A percentile compares a stretch with the other conserved stretches of the same genome.
phyloP scores from a whole-genome alignment of 306 rosid genomes.

The Arachis hypogaea region DNA sequence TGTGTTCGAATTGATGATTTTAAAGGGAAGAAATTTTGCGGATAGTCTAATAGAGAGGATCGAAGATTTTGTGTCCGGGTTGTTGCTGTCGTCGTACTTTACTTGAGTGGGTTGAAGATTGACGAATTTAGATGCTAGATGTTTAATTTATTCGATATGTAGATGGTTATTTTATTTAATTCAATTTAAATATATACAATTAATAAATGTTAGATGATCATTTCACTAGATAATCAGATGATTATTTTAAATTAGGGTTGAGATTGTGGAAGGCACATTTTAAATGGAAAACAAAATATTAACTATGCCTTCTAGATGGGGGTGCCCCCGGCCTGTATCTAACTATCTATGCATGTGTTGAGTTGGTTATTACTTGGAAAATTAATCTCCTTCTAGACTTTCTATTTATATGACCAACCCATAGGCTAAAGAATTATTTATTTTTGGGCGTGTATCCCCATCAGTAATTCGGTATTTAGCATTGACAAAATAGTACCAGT shows the following conservation, averaged over 20 bases:
- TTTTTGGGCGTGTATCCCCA: background rate
- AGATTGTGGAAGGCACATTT: no score
- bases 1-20: conserved; percentile 75
- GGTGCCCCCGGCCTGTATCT: background rate
- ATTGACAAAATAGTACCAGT: background rate
- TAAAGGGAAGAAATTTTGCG: conserved; percentile 60
- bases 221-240: no score
- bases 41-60: conserved; percentile 67
- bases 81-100: conserved; percentile 79
- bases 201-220: no score
- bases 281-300: no score
- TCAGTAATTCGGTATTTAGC: background rate
- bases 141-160: no score
- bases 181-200: no score
- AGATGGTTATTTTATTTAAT: no score
- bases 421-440: background rate
- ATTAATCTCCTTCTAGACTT: conserved; percentile 39
- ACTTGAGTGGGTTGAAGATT: conserved; percentile 90
- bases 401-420: conserved; percentile 6
- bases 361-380: conserved; percentile 28
- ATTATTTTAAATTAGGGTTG: no score
- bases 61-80: conserved; percentile 80
- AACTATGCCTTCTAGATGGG: conserved; percentile 43
- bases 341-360: no score
- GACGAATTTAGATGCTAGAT: conserved; percentile 31